These are phyloP conservation scores for Pelargonium australe DNA, from an alignment of 441 rosid genomes.

Conservation along the genomic window DNA sequence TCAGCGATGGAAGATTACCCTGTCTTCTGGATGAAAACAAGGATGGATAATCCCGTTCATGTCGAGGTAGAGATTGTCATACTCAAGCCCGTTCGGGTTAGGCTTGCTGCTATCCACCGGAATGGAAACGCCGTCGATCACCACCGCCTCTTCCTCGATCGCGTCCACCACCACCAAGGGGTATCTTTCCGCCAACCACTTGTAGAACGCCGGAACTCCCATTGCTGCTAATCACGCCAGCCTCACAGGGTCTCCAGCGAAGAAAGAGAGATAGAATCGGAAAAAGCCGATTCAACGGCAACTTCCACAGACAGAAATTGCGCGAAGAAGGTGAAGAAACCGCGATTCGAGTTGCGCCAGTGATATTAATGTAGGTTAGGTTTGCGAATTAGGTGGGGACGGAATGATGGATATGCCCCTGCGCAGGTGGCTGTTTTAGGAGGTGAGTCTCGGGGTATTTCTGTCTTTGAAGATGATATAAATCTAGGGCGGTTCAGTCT, in stretches of 20 bases:
- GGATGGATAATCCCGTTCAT: constrained; percentile 33
- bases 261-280: neutral
- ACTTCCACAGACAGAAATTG: neutral
- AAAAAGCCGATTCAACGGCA: neutral
- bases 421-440: neutral
- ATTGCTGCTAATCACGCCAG: constrained; percentile 11
- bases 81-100: constrained; percentile 26
- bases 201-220: constrained; percentile 27
- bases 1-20: neutral
- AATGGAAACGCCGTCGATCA: constrained; percentile 14
- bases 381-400: neutral
- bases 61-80: constrained; percentile 33
- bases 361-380: neutral
- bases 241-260: neutral
- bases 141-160: constrained; percentile 7
- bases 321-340: constrained; percentile 1
- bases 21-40: constrained; percentile 29
- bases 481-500: neutral
- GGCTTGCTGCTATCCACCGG: constrained; percentile 11
- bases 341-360: neutral
- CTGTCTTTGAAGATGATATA: neutral
- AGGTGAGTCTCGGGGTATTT: neutral
- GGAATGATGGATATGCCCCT: neutral
- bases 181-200: constrained; percentile 22
- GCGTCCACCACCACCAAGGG: constrained; percentile 13